Evolutionary conservation across 495 filamentous ascomycete species (phyloP).

Genomic region (Paragyromitra xinjiangensis): DNA sequence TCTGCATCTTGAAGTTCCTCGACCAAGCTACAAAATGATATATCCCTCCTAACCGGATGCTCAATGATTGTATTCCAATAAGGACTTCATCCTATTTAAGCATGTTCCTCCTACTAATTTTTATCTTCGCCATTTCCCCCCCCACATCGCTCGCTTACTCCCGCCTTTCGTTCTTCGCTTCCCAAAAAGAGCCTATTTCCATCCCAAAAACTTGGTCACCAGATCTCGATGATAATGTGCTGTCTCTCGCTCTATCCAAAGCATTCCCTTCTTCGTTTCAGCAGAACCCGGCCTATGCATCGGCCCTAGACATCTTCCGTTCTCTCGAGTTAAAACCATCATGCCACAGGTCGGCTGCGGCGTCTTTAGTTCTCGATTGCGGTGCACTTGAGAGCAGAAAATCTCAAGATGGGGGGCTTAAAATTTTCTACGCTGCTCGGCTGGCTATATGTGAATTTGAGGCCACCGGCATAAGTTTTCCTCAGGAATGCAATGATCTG

Average conservation of each 20-base stretch:
- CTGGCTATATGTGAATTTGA: conserved; percentile 57
- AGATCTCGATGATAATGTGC: conserved; percentile 8
- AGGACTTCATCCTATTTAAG: background rate
- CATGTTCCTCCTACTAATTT: conserved; percentile 1
- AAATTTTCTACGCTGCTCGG: conserved; percentile 47
- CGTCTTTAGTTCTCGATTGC: conserved; percentile 52
- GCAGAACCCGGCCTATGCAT: conserved; percentile 42
- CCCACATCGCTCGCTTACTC: conserved; percentile 18
- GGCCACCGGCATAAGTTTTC: conserved; percentile 53
- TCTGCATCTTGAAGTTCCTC: background rate
- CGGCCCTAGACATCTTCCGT: conserved; percentile 44
- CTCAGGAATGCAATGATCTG: conserved; percentile 46
- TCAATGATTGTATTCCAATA: background rate
- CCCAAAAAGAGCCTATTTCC: conserved; percentile 8
- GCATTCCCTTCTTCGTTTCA: conserved; percentile 29
- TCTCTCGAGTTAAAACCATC: conserved; percentile 52
- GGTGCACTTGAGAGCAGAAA: conserved; percentile 24
- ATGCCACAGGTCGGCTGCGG: conserved; percentile 51
- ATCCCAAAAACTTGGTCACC: background rate
- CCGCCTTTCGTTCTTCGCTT: conserved; percentile 17
- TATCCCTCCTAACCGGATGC: background rate
- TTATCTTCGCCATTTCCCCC: background rate
- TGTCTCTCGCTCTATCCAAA: conserved; percentile 34
- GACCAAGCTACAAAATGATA: background rate
- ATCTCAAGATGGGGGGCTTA: conserved; percentile 36